A percentile compares a stretch with the other conserved stretches of the same genome.
Conservation (phyloP, 495 filamentous ascomycete species). For the Delitschia confertaspora region DNA sequence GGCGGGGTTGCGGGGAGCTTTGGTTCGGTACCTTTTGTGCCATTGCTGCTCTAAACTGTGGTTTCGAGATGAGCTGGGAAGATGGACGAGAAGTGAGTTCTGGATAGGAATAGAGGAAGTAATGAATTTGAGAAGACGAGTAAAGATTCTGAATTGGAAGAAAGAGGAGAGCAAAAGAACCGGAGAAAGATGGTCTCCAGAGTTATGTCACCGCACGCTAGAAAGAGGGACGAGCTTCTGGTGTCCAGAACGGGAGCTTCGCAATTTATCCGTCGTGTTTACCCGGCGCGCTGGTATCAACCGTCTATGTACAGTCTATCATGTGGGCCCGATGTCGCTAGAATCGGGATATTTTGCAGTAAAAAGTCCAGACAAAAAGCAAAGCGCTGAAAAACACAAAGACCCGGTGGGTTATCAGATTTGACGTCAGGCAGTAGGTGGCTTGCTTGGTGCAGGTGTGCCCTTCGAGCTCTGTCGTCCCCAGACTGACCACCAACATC, state of each 20-base stretch:
- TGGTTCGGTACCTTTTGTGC: constrained; percentile 1
- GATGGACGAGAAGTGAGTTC: constrained; percentile 36
- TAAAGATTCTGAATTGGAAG: background rate
- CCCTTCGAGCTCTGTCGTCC: constrained; percentile 17
- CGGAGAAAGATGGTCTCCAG: too few species aligned
- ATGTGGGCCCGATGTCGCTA: constrained; percentile 14
- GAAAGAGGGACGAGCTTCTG: constrained; percentile 10
- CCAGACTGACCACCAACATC: constrained; percentile 63
- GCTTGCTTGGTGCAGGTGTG: background rate
- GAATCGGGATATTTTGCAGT: constrained; percentile 6
- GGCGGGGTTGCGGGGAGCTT: constrained; percentile 1
- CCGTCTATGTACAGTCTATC: constrained; percentile 9
- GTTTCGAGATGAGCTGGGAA: background rate
- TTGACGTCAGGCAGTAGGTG: background rate
- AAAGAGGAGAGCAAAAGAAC: too few species aligned
- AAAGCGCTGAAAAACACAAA: background rate
- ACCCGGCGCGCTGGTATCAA: constrained; percentile 14
- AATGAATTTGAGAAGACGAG: constrained; percentile 1
- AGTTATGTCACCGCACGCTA: too few species aligned
- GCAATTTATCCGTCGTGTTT: constrained; percentile 21
- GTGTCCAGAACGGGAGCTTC: constrained; percentile 8
- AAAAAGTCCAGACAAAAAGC: constrained; percentile 10
- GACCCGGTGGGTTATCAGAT: background rate
- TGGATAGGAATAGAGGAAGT: background rate
- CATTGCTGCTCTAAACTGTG: background rate